These are phyloP conservation scores for Bryoerythrophyllum caledonicum DNA, from an alignment of 225 moss, liverwort and hornwort genomes.

Conservation along the genomic window DNA sequence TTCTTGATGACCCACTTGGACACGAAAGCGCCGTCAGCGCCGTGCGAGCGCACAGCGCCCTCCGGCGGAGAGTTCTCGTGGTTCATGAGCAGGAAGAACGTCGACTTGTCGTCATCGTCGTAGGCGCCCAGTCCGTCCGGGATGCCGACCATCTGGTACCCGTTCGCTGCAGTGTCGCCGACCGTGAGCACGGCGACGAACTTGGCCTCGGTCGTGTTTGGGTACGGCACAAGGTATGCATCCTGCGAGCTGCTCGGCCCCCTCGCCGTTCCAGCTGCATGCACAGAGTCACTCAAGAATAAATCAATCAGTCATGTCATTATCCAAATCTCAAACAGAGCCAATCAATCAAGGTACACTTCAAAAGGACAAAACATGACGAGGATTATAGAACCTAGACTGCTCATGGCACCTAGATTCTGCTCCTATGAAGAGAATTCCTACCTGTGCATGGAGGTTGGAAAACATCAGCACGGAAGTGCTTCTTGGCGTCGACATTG, in stretches of 20 bases:
- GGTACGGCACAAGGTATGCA: slow-evolving; percentile 27
- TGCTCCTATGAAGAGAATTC: neutral
- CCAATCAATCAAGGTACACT: neutral
- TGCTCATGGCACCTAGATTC: neutral
- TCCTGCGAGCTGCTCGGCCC: slow-evolving; percentile 34
- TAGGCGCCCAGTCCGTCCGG: slow-evolving; percentile 35
- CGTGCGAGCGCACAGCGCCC: slow-evolving; percentile 9
- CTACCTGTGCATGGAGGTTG: slow-evolving; percentile 4
- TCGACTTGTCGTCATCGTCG: neutral
- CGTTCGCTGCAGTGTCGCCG: slow-evolving; percentile 24
- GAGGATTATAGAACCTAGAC: neutral
- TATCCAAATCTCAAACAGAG: neutral
- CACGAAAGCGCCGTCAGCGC: slow-evolving; percentile 30
- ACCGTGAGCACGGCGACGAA: slow-evolving; percentile 26
- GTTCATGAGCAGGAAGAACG: slow-evolving; percentile 30
- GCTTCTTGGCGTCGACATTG: neutral
- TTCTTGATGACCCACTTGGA: slow-evolving; percentile 27
- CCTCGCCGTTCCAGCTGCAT: slow-evolving; percentile 16
- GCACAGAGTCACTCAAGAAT: neutral
- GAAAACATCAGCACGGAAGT: neutral
- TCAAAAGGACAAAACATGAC: neutral
- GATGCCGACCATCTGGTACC: slow-evolving; percentile 29
- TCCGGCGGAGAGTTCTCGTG: neutral
- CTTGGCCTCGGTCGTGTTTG: slow-evolving; percentile 11
- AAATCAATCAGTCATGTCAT: neutral